Evolutionary conservation across 495 filamentous ascomycete species (phyloP).

Genomic region (Bacidia gigantensis): DNA sequence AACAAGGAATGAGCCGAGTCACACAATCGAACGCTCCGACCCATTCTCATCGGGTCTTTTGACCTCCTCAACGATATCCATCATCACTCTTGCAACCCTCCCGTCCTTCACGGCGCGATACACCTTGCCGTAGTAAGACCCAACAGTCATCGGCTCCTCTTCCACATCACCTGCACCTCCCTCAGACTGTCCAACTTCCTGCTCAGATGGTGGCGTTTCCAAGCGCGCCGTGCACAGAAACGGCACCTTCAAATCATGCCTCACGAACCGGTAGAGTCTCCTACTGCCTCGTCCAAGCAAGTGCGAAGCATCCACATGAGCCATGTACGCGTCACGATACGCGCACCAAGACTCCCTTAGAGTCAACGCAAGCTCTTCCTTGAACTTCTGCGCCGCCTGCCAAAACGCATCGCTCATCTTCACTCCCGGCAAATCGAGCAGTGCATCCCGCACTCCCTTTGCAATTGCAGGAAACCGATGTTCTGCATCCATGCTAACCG

Average conservation of each 20-base stretch:
- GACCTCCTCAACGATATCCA: too few relatives aligned
- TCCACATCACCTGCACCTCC: too few relatives aligned
- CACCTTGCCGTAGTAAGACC: too few relatives aligned
- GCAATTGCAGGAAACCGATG: conserved; percentile 1
- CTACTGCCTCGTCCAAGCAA: conserved; percentile 8
- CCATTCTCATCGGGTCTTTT: too few relatives aligned
- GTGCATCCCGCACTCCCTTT: too few relatives aligned
- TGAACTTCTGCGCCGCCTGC: neutral
- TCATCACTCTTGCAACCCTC: too few relatives aligned
- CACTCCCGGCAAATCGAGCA: conserved; percentile 2
- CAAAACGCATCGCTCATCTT: neutral
- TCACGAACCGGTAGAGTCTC: conserved; percentile 17
- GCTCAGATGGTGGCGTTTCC: too few relatives aligned
- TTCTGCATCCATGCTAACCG: neutral
- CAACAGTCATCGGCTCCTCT: too few relatives aligned
- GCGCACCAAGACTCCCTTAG: conserved; percentile 1
- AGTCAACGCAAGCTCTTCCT: neutral
- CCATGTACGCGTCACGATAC: conserved; percentile 7
- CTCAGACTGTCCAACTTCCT: too few relatives aligned
- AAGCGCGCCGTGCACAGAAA: conserved; percentile 8
- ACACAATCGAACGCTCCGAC: too few relatives aligned
- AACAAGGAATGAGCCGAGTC: too few relatives aligned
- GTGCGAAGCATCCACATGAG: conserved; percentile 2
- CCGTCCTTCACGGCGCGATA: too few relatives aligned
- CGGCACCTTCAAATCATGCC: conserved; percentile 7